Base-by-base conservation (phyloP, 2,329 filamentous ascomycete genomes). In the Sporothrix variecibatus region DNA sequence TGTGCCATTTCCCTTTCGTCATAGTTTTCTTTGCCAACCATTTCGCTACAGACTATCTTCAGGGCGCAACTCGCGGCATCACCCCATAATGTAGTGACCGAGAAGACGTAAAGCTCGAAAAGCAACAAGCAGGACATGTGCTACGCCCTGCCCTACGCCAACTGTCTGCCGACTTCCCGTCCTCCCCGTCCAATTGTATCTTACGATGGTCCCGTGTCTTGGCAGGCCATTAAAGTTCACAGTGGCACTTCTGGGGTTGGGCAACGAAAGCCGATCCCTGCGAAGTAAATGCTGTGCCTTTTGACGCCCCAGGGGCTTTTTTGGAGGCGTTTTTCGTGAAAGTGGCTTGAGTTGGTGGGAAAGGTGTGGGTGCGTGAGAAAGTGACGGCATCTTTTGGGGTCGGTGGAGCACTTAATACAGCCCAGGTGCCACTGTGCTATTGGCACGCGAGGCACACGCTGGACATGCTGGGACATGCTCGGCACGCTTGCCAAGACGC, bases 371-470 rank as follows among this genome's bases (percentile, higher is more conserved):
- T n/a, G n/a, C 60, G 28, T 68, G 65, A 51, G 65, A 68, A n/a
- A 68, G 65, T 68, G 43, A 68, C 65, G 65, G 65, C 65, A 68
- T 67, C n/a, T 3, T 43, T 43, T 46, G n/a, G 9, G n/a, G 20
- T 8, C 28, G 34, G 34, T 34, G 34, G 34, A 34, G 34, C 4
- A 34, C 5, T 3, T 8, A 8, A 5, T 8, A 34, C 2, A 34
- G 34, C 8, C n/a, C n/a, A n/a, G n/a, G n/a, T 40, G 4, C 38
- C 38, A 12, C 12, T 43, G 40, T 43, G 43, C 43, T 49, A 49
- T 49, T 49, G 43, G 43, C 15, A 49, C 15, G 43, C 43, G 43
- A 49, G 43, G 15, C 43, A 17, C 43, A 20, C 43, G 43, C 15
- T 17, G 4, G 43, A 56, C 9, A 56, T 7, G 23, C 49, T 51